A percentile compares a stretch with the other conserved stretches of the same genome.
Evolutionary conservation across 1,284 basidiomycete species (phyloP).

Genomic region (Erythrobasidium hasegawianum): DNA sequence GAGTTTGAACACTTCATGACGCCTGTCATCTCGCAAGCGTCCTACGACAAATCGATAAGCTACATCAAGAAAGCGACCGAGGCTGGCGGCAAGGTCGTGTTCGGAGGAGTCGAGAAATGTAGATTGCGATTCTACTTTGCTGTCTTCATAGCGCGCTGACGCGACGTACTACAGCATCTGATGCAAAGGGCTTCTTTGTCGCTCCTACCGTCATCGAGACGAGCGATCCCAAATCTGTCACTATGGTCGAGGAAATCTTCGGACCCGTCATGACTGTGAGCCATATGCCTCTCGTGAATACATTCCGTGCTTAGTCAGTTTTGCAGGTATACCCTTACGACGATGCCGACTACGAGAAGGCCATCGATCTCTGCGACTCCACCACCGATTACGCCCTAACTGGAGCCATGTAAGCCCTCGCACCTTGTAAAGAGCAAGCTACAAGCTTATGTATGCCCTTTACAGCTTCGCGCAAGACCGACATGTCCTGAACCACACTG

Average conservation of each 20-base stretch:
- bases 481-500: constrained; percentile 66
- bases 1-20: constrained; percentile 89
- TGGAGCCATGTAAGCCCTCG: constrained; percentile 67
- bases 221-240: constrained; percentile 83
- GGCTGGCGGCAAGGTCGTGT: constrained; percentile 79
- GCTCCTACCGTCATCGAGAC: constrained; percentile 93
- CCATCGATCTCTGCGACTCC: constrained; percentile 77
- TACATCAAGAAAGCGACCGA: constrained; percentile 87
- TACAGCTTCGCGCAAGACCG: constrained; percentile 75
- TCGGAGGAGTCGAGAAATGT: constrained; percentile 68
- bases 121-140: constrained; percentile 41
- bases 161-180: constrained; percentile 63
- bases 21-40: constrained; percentile 82
- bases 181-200: constrained; percentile 88
- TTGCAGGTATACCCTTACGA: constrained; percentile 74
- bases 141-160: background rate
- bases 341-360: constrained; percentile 77
- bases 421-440: background rate
- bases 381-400: constrained; percentile 89
- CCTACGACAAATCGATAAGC: constrained; percentile 81
- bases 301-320: constrained; percentile 18
- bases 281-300: constrained; percentile 44
- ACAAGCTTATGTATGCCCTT: background rate
- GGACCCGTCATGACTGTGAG: constrained; percentile 87
- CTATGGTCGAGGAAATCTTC: constrained; percentile 94